Base-by-base conservation (phyloP, 345 rosid species). In the Pseudoturritis turrita region DNA sequence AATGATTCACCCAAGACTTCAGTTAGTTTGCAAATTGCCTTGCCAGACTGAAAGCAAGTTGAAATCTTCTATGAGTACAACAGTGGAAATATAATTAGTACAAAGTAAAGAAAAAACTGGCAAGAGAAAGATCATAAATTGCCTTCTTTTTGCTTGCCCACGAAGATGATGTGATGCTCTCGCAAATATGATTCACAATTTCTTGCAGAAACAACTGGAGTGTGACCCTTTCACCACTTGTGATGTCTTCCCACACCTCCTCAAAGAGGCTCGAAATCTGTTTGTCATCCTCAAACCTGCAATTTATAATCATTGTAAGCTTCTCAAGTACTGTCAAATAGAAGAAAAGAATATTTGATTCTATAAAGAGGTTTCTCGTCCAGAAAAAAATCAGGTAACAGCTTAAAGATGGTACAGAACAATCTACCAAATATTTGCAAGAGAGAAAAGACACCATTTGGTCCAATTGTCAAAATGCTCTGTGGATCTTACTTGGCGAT, bases 211-310 rank as follows among this genome's bases (percentile, higher is more conserved):
- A 94, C 81, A 94, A 78, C 68, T 94, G 98, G 50, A 86, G 81
- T 43, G 97, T 85, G 51, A 89, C 76, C 69, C 89, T 82, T 76
- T 94, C 98, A 45, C 95, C 94, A 78, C 95, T 88, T 40, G 89
- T 83, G 60, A 78, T 87, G 81, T 94, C 98, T 83, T 94, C 97
- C 98, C 97, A 94, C 60, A 94, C 78, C 66, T 94, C 98, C 86
- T 94, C 98, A 83, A 86, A 94, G 75, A 89, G 84, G 36, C 87
- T 78, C 17, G 98, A 82, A 78, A 89, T 81, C 77, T 76, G 61
- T 84, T 89, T 89, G 78, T 94, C 98, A 83, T 94, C 96, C 70
- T 91, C 97, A 82, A 94, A 94, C 83, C 98, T 94, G 89, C 55
- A 81, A 21, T 39, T 15, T 46, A 56, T 70, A 70, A 10, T 40